Percentiles rank a stretch among this genome's conserved stretches.
phyloP scores from a whole-genome alignment of 495 filamentous ascomycete genomes.

The Penicillium paxilli region DNA sequence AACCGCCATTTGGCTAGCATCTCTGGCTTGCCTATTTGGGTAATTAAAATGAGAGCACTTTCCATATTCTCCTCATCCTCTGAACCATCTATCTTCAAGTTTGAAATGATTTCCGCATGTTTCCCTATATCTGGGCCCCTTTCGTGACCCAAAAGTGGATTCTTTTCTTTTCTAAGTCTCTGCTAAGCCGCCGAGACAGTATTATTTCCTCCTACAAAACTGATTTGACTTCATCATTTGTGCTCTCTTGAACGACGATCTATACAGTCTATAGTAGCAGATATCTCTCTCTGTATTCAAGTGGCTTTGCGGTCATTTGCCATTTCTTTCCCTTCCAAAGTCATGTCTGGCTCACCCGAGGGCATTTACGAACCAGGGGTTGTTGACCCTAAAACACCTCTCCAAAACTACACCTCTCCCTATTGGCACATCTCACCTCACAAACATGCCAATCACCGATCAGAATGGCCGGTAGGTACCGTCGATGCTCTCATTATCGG shows the following conservation, averaged over 20 bases:
- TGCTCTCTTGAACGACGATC: too few species aligned
- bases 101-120: too few species aligned
- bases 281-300: not conserved
- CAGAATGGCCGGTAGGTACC: not conserved
- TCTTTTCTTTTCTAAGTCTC: too few species aligned
- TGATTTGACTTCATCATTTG: too few species aligned
- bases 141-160: too few species aligned
- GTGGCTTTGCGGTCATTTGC: not conserved
- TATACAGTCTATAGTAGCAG: too few species aligned
- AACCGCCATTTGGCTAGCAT: not conserved
- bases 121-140: too few species aligned
- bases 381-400: not conserved
- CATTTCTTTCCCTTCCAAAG: not conserved
- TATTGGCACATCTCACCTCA: not conserved
- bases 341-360: constrained; percentile 1
- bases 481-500: not conserved
- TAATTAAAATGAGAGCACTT: not conserved
- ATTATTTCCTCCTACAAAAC: too few species aligned
- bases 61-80: too few species aligned
- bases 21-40: not conserved
- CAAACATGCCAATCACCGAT: not conserved
- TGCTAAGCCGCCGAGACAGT: too few species aligned
- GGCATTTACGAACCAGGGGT: not conserved
- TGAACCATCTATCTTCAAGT: too few species aligned
- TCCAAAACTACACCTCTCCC: not conserved